These are phyloP conservation scores for Calonectria pseudoturangicola DNA, from an alignment of 2,329 filamentous ascomycete species.

Conservation along the genomic window DNA sequence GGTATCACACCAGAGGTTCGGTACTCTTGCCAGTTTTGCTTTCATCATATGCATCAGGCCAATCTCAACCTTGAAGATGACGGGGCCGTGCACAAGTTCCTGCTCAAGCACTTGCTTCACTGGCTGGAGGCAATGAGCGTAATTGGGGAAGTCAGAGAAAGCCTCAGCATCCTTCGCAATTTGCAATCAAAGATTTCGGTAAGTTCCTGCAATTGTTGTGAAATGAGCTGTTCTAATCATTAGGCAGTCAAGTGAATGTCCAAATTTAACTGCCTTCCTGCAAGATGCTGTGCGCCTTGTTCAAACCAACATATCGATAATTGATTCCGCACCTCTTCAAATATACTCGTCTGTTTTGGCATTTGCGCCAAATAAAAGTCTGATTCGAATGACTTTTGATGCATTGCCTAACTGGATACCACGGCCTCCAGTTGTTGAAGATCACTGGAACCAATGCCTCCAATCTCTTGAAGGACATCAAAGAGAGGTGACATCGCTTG, in stretches of 20 bases:
- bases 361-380: constrained; percentile 13
- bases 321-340: constrained; percentile 23
- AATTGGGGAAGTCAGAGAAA: neutral
- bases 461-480: neutral
- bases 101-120: constrained; percentile 1
- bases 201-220: neutral
- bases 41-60: neutral
- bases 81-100: neutral
- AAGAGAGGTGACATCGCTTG: neutral
- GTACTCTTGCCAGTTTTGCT: constrained; percentile 15
- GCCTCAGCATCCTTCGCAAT: neutral
- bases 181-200: neutral
- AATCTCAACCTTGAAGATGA: neutral
- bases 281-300: constrained; percentile 6
- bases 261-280: neutral
- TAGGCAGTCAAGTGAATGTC: too few species aligned
- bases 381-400: neutral
- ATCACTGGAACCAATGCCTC: constrained; percentile 4
- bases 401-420: constrained; percentile 12
- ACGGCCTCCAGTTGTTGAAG: constrained; percentile 1
- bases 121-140: constrained; percentile 18
- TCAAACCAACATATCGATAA: neutral
- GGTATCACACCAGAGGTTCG: neutral
- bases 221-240: neutral
- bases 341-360: constrained; percentile 28